Evolutionary conservation across 1,284 basidiomycete species (phyloP).

Genomic region (Cryptococcus amylolentus): DNA sequence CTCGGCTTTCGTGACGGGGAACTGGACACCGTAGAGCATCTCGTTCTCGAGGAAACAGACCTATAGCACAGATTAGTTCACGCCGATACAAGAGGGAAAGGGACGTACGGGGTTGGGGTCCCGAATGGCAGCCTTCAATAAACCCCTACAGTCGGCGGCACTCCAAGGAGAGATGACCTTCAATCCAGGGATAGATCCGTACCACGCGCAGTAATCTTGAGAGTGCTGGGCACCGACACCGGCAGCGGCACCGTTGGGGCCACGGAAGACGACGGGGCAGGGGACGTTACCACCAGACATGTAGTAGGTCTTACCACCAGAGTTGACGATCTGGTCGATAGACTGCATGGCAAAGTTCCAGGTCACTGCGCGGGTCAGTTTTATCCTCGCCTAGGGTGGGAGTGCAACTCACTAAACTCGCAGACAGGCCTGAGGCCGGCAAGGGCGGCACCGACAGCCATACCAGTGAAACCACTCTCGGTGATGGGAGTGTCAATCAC

Average conservation of each 20-base stretch:
- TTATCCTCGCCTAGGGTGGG: conserved; percentile 58
- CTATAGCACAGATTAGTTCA: conserved; percentile 9
- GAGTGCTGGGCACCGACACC: conserved; percentile 93
- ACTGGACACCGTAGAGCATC: conserved; percentile 94
- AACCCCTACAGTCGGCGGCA: conserved; percentile 95
- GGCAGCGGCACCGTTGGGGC: conserved; percentile 96
- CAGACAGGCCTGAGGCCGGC: conserved; percentile 93
- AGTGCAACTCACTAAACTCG: conserved; percentile 72
- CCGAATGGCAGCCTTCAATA: conserved; percentile 95
- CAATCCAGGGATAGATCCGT: conserved; percentile 91
- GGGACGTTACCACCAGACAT: conserved; percentile 99
- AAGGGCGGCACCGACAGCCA: conserved; percentile 92
- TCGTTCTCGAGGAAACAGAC: conserved; percentile 98
- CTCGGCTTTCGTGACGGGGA: conserved; percentile 92
- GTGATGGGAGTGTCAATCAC: conserved; percentile 98
- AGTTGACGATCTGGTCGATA: conserved; percentile 99
- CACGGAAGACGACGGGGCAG: conserved; percentile 98
- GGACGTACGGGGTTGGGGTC: conserved; percentile 81
- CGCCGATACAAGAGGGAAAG: neutral
- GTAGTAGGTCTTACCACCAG: conserved; percentile 99
- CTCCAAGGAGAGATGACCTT: conserved; percentile 98
- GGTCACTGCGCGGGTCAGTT: conserved; percentile 38
- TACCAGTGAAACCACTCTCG: conserved; percentile 97
- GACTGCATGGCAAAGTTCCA: conserved; percentile 59
- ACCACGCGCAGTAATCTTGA: conserved; percentile 91